These are phyloP conservation scores for Seiridium cupressi DNA, from an alignment of 2,329 filamentous ascomycete genomes.

Conservation along the genomic window DNA sequence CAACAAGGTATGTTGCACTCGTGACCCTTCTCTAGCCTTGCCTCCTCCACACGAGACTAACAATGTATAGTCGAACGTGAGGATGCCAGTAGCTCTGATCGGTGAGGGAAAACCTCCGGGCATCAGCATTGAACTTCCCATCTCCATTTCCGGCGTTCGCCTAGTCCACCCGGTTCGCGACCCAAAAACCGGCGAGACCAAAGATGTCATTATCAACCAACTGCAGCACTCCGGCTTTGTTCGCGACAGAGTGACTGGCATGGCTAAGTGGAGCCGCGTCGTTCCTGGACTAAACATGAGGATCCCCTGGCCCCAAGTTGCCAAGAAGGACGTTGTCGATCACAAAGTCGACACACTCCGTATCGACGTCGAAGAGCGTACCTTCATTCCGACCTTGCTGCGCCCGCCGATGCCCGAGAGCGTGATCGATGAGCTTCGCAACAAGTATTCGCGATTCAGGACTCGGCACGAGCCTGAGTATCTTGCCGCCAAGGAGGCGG, in stretches of 20 bases:
- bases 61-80: conserved; percentile 33
- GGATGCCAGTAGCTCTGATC: conserved; percentile 38
- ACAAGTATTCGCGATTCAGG: conserved; percentile 79
- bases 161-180: conserved; percentile 77
- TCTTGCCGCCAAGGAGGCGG: conserved; percentile 59
- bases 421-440: conserved; percentile 84
- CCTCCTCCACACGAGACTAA: neutral
- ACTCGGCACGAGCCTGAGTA: conserved; percentile 77
- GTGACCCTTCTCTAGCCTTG: no score
- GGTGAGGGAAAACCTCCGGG: conserved; percentile 34
- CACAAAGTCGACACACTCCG: conserved; percentile 70
- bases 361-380: conserved; percentile 70
- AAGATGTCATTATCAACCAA: conserved; percentile 77
- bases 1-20: conserved; percentile 55
- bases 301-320: conserved; percentile 72
- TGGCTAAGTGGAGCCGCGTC: conserved; percentile 52
- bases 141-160: conserved; percentile 72
- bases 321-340: conserved; percentile 50
- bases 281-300: conserved; percentile 70
- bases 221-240: conserved; percentile 54
- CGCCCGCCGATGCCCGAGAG: conserved; percentile 72
- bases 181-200: conserved; percentile 58
- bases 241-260: conserved; percentile 47
- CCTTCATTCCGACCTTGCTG: conserved; percentile 76
- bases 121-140: conserved; percentile 48